Evolutionary conservation across 768 basidiomycete genomes (phyloP).

Genomic region (Cystoderma amianthinum): DNA sequence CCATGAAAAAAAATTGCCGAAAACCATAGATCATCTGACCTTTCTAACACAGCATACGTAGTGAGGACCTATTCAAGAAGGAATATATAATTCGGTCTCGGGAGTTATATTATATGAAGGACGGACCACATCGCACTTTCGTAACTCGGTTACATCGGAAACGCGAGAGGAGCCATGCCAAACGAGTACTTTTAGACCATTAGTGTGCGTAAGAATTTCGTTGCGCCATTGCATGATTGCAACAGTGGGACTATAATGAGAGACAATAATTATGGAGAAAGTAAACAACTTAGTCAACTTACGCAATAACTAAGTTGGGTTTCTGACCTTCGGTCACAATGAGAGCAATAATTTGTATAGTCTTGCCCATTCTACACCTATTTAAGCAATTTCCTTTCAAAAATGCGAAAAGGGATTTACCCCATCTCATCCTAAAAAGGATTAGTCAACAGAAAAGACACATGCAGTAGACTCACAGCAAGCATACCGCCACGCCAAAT

Average conservation of each 20-base stretch:
- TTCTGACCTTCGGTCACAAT: conserved; percentile 70
- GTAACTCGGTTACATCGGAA: conserved; percentile 56
- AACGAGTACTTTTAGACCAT: conserved; percentile 78
- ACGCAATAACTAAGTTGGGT: conserved; percentile 93
- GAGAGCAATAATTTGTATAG: conserved; percentile 92
- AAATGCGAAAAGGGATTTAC: conserved; percentile 29
- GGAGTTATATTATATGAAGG: background rate
- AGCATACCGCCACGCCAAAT: conserved; percentile 90
- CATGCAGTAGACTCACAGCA: conserved; percentile 46
- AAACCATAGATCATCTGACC: conserved; percentile 16
- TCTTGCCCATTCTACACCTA: conserved; percentile 75
- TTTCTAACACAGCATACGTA: conserved; percentile 83
- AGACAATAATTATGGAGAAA: conserved; percentile 48
- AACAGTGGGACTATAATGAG: conserved; percentile 37
- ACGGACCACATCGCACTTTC: conserved; percentile 83
- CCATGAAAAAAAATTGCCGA: background rate
- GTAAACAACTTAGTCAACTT: conserved; percentile 20
- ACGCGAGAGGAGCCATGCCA: conserved; percentile 86
- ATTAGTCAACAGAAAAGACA: background rate
- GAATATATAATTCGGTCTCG: background rate
- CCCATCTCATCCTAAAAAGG: conserved; percentile 82
- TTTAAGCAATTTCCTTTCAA: background rate
- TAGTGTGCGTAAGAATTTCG: conserved; percentile 84
- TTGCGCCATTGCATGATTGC: conserved; percentile 84
- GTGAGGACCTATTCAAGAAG: conserved; percentile 68